A percentile compares a stretch with the other conserved stretches of the same genome.
These are phyloP conservation scores for Chaetomium sp. DNA, from an alignment of 2,329 filamentous ascomycete genomes.

Conservation along the genomic window DNA sequence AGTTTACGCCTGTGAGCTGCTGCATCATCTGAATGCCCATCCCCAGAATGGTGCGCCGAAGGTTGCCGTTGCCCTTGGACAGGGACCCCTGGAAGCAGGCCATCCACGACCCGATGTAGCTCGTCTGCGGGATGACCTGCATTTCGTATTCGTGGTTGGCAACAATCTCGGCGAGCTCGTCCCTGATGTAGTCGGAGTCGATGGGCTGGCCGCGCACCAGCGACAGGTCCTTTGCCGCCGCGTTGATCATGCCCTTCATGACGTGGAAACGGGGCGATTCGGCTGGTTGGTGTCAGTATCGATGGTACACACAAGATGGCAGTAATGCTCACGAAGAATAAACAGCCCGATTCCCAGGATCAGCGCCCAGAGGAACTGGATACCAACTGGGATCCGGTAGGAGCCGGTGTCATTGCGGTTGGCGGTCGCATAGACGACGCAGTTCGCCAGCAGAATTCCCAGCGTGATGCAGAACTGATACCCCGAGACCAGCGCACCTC, in stretches of 20 bases:
- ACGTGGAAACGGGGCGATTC: conserved; percentile 75
- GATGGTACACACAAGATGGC: neutral
- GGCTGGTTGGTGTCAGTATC: conserved; percentile 44
- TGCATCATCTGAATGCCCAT: conserved; percentile 64
- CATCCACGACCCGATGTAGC: conserved; percentile 63
- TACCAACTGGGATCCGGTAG: conserved; percentile 70
- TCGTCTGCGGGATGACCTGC: conserved; percentile 57
- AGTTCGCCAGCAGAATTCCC: conserved; percentile 68
- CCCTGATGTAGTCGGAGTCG: conserved; percentile 66
- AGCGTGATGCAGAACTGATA: conserved; percentile 80
- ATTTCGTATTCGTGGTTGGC: conserved; percentile 74
- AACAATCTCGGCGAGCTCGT: conserved; percentile 72
- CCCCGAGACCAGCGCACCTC: conserved; percentile 71
- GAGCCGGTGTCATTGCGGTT: conserved; percentile 59
- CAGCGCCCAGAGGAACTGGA: conserved; percentile 62
- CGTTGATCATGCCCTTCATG: conserved; percentile 64
- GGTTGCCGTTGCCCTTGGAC: conserved; percentile 54
- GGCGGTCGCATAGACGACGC: conserved; percentile 68
- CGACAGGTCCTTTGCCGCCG: conserved; percentile 60
- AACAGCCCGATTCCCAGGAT: conserved; percentile 44
- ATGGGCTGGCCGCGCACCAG: conserved; percentile 65
- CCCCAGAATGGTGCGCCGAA: conserved; percentile 60
- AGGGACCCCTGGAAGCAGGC: conserved; percentile 60
- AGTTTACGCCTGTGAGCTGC: conserved; percentile 62
- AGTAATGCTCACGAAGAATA: conserved; percentile 39